Base-by-base conservation (phyloP, 148 eudicot genomes). In the Spergularia bocconei region DNA sequence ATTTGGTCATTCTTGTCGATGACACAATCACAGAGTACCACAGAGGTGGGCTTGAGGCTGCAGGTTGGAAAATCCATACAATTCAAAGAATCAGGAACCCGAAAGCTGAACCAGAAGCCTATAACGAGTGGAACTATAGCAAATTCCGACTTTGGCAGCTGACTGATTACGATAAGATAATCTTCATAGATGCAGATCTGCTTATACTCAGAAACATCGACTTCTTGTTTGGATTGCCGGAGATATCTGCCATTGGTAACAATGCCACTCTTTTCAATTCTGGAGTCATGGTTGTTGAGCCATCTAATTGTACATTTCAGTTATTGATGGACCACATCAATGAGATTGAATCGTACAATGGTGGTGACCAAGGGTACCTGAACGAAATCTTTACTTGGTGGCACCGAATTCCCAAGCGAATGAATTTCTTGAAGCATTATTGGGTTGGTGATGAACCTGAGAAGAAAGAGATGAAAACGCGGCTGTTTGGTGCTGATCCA, bases 301-400 rank as follows among this genome's bases (percentile, higher is more conserved):
- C 98, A 51, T 94, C 97, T n/a, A 88, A 91, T 25, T 90, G 93
- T 70, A 91, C 96, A 0, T 94, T 90, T 63, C 90, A 88, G 74
- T 82, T 94, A 20, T 47, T 91, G 66, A 91, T 94, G 97, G 97
- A 90, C 76, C 93, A 94, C 69, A 86, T 91, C 1, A 75, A 90
- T 20, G 97, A 91, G 77, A 94, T 91, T 23, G 90, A 78, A 70
- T 91, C 98, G 11, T 94, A 94, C 80, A 94, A 94, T 65, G 98
- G 98, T 13, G 97, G 98, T 8, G 97, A 93, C 78, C 98, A 94
- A 69, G 97, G 98, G 39, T 94, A 91, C 63, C 75, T 94, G 77
- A 94, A 94, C 20, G 98, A 94, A 78, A 81, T 94, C 77, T 94
- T 91, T 81, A 91, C 97, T 23, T 90, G 97, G 98, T 94, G 98